Percentiles rank a stretch among this genome's conserved stretches.
Evolutionary conservation across 805 yeast genomes (phyloP).

Genomic region (Tetrapisispora pingtungensis): DNA sequence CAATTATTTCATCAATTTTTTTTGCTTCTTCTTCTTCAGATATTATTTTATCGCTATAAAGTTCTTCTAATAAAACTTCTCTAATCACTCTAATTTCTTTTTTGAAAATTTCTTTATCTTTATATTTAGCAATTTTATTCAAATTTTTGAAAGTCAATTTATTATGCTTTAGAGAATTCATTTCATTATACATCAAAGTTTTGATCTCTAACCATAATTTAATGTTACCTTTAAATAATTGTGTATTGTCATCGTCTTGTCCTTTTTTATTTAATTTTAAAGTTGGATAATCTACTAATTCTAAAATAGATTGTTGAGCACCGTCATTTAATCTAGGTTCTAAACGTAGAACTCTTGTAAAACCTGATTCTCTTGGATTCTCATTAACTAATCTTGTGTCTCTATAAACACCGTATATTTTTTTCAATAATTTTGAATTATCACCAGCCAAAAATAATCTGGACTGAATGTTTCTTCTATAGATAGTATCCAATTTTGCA

Average conservation of each 20-base stretch:
- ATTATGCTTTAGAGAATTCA: constrained; percentile 12
- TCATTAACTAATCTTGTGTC: constrained; percentile 40
- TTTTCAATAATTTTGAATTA: constrained; percentile 43
- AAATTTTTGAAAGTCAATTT: constrained; percentile 18
- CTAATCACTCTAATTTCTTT: constrained; percentile 8
- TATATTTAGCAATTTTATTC: constrained; percentile 14
- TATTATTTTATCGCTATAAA: not conserved
- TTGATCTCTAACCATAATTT: constrained; percentile 25
- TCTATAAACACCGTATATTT: constrained; percentile 54
- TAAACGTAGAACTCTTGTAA: constrained; percentile 70
- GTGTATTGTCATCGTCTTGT: constrained; percentile 5
- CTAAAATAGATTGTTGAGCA: constrained; percentile 82
- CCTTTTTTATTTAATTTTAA: constrained; percentile 5
- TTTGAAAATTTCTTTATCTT: constrained; percentile 10
- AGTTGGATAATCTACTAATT: constrained; percentile 60
- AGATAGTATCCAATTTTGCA: constrained; percentile 9
- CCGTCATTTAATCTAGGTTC: constrained; percentile 85
- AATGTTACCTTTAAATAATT: constrained; percentile 22
- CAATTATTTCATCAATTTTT: not conserved
- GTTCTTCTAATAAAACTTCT: not conserved
- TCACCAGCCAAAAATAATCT: constrained; percentile 39
- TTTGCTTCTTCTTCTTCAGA: not conserved
- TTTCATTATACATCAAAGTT: constrained; percentile 8
- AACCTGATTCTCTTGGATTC: constrained; percentile 58
- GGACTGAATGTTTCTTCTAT: constrained; percentile 27